Evolutionary conservation across 768 basidiomycete genomes (phyloP), one percentile per base, ranked within the genome.

Genomic region (Pseudohyphozyma bogoriensis): DNA sequence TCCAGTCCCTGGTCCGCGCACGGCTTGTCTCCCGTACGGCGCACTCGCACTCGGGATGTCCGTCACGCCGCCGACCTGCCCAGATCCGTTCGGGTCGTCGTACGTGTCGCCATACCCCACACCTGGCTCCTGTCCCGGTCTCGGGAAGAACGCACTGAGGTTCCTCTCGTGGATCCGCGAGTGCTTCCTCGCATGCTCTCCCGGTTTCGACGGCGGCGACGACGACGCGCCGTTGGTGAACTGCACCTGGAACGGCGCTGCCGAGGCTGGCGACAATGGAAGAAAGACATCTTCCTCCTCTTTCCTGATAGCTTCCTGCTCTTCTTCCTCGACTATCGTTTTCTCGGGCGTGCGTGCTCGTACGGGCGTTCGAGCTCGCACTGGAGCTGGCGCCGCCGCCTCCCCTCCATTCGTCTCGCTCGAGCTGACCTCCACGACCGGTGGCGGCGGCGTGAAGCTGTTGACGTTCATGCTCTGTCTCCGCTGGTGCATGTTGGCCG

Each of bases 101-200:
- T 44, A 63, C 13, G 58, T 63, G 3, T 29, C 31, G 22, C 64
- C 62, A 36, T 57, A 69, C 11, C 62, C 66, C 24, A 28, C 24
- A n/a, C 44, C 47, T 1, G n/a, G 33, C 15, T 24, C 22, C 46
- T 70, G 56, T 0, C 65, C 69, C 8, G 70, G 70, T 33, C 63
- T 50, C 2, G 70, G 70, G 42, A 71, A 71, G 64, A 71, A 71
- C 40, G 66, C 70, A 35, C 59, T 60, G 22, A 71, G 54, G 57
- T 71, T 71, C 24, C 70, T 62, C 31, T 60, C 65, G 57, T 71
- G 70, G 39, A 69, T 63, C 31, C 69, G 62, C 9, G 63, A 65
- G 51, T 71, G 67, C 15, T 57, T 52, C 10, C 70, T 58, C 2
- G 61, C 47, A 56, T 68, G 70, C 44, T 54, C 44, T 33, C 33